These are phyloP conservation scores for Metroxylon sagu DNA, from an alignment of 176 grass and related monocot species.

Conservation along the genomic window DNA sequence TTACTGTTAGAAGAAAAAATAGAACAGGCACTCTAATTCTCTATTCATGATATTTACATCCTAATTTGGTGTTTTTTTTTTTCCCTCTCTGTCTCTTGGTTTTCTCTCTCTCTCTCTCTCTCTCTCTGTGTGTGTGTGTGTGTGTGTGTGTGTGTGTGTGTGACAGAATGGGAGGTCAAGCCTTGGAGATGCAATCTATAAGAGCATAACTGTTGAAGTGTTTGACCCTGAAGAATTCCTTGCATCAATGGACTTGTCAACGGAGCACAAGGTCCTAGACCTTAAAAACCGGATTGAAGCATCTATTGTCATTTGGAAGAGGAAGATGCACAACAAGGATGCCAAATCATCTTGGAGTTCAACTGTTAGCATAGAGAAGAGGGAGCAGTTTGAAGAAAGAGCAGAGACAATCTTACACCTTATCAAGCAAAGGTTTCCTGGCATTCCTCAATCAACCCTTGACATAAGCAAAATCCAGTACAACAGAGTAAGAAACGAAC, in stretches of 20 bases:
- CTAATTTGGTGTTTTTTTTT: too few relatives aligned
- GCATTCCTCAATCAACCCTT: constrained; percentile 72
- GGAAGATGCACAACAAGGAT: constrained; percentile 97
- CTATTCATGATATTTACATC: too few relatives aligned
- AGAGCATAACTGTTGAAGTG: constrained; percentile 72
- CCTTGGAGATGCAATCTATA: constrained; percentile 83
- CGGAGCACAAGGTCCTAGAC: constrained; percentile 93
- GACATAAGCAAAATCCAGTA: constrained; percentile 97
- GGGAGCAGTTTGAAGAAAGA: constrained; percentile 95
- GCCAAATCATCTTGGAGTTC: constrained; percentile 77
- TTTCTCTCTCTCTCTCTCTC: too few relatives aligned
- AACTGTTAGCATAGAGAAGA: constrained; percentile 76
- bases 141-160: too few relatives aligned
- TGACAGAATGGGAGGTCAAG: constrained; percentile 72
- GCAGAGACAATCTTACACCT: constrained; percentile 90
- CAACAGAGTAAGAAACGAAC: constrained; percentile 44
- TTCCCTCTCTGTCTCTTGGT: too few relatives aligned
- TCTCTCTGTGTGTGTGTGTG: too few relatives aligned
- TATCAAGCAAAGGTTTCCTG: constrained; percentile 88
- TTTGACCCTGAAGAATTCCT: constrained; percentile 91
- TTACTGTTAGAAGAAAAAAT: too few relatives aligned
- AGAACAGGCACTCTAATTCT: too few relatives aligned
- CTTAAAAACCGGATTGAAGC: constrained; percentile 97
- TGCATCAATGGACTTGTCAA: constrained; percentile 69
- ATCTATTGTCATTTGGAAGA: constrained; percentile 93